phyloP scores from a whole-genome alignment of 371 early-diverging fungal genomes.

The Circinella umbellata region DNA sequence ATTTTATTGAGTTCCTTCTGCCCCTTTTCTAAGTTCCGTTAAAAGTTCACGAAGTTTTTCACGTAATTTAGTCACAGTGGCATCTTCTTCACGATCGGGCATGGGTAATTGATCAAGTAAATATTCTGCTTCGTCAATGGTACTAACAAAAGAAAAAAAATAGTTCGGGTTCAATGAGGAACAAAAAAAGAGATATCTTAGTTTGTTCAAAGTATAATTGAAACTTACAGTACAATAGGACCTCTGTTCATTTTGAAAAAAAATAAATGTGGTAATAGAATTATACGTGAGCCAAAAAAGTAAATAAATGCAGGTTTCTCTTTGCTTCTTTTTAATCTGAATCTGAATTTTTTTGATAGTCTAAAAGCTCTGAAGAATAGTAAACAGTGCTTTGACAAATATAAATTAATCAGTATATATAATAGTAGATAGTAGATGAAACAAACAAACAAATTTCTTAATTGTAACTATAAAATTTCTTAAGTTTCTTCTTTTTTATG shows the following conservation, averaged over 20 bases:
- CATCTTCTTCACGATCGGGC: slow-evolving; percentile 49
- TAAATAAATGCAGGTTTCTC: no score
- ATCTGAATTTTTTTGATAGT: no score
- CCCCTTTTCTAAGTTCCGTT: slow-evolving; percentile 49
- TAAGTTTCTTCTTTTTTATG: no score
- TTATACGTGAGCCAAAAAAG: no score
- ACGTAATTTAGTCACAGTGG: slow-evolving; percentile 51
- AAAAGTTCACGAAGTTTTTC: slow-evolving; percentile 44
- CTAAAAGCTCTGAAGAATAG: no score
- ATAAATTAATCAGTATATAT: no score
- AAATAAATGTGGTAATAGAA: no score
- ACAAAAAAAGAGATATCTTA: neutral
- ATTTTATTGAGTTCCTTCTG: slow-evolving; percentile 42
- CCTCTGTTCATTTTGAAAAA: slow-evolving; percentile 27
- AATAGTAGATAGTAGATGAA: no score
- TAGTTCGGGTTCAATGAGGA: neutral
- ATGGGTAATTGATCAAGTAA: slow-evolving; percentile 54
- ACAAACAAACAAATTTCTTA: no score
- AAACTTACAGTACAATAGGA: slow-evolving; percentile 30
- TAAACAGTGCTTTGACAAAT: no score
- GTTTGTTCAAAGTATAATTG: neutral
- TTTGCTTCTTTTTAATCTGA: no score
- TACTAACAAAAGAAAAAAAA: slow-evolving; percentile 21
- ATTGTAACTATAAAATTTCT: no score
- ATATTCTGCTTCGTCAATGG: slow-evolving; percentile 62